Evolutionary conservation across 108 stramenopile genomes (phyloP), one percentile per base, ranked within the genome.

Genomic region (Pseudonitzschia pungens): DNA sequence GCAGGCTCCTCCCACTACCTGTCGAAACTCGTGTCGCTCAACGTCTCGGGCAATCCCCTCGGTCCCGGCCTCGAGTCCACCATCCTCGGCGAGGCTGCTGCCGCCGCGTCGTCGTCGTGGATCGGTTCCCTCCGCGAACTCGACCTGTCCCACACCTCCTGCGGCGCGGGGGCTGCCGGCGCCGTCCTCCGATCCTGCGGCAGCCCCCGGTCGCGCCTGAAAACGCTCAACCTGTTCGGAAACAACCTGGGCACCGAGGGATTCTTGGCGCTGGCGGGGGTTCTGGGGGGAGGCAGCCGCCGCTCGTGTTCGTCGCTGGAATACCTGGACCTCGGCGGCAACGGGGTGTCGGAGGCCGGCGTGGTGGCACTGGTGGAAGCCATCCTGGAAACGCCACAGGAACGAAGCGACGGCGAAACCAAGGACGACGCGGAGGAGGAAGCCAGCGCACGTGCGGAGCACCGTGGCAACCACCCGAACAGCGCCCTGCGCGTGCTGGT

Each of bases 261-360:
- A 15, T 88, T 89, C 66, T 53, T 64, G 52, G 71, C 69, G 28
- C 52, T 89, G 9, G 63, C 87, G 8, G 33, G 62, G 15, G 48
- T 76, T 32, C 72, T 88, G 1, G 56, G 43, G 44, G 87, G 86
- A 28, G 83, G 84, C n/a, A n/a, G n/a, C n/a, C n/a, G n/a, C n/a
- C n/a, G n/a, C n/a, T n/a, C n/a, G 0, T 86, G 87, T 60, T 69
- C 75, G 21, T 73, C 81, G 2, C 73, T 92, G 72, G 83, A 83
- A 63, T 70, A 79, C 55, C 69, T 92, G 60, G 91, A 92, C 68
- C 68, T 92, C 22, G 91, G 89, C 40, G 91, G 91, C 9, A 92
- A 92, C 62, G 66, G 65, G 48, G 89, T 87, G 16, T 63, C 72
- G 4, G 80, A 84, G 75, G 76, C 69, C 22, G 76, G 81, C 16